Conservation (phyloP, 371 early-diverging fungal species). For the Apophysomyces variabilis region DNA sequence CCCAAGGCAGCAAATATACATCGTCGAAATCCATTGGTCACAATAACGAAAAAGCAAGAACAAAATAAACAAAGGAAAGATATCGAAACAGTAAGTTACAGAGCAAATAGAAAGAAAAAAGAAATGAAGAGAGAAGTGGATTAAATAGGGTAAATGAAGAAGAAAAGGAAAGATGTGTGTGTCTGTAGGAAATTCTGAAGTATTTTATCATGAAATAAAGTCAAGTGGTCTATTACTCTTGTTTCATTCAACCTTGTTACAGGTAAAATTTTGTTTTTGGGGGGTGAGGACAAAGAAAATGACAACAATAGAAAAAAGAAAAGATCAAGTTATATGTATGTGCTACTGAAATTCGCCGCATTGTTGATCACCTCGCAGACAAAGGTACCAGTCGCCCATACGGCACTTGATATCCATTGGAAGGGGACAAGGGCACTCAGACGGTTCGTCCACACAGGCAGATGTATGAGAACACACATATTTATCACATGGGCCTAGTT, state of each 20-base stretch:
- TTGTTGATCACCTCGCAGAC: constrained; percentile 15
- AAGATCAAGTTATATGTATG: background rate
- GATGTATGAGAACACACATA: constrained; percentile 4
- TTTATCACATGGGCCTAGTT: constrained; percentile 8
- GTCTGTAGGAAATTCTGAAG: background rate
- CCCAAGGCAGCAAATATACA: constrained; percentile 1
- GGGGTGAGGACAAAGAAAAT: background rate
- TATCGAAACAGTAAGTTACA: background rate
- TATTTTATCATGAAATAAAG: background rate
- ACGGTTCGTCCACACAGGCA: constrained; percentile 11
- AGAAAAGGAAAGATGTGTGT: constrained; percentile 1
- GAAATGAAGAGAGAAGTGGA: background rate
- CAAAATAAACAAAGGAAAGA: background rate
- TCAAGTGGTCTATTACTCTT: constrained; percentile 9
- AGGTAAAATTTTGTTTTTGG: constrained; percentile 1
- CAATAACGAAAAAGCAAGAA: background rate
- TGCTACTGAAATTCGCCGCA: constrained; percentile 11
- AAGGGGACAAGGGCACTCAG: constrained; percentile 11
- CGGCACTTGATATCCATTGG: constrained; percentile 16
- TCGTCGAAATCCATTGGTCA: background rate
- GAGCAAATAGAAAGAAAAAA: background rate
- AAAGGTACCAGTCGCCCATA: constrained; percentile 15
- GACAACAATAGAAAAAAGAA: background rate
- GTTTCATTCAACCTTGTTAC: constrained; percentile 11
- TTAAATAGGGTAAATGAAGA: background rate